Evolutionary conservation across 1,284 basidiomycete species (phyloP), one percentile per base, ranked within the genome.

Genomic region (Afroboletus lepidellus): DNA sequence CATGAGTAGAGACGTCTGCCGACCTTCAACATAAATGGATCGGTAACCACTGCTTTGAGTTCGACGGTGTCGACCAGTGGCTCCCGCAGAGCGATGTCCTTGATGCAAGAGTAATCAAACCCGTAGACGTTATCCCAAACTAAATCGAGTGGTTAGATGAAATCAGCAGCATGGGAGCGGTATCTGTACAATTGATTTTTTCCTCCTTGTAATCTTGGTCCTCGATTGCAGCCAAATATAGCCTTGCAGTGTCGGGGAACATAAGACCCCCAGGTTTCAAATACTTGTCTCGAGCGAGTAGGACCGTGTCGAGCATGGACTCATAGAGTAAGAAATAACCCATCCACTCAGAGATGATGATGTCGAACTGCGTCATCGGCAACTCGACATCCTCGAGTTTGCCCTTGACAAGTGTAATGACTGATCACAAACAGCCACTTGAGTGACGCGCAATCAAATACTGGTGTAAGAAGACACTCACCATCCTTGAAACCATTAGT

Each of bases 111-210:
- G 75, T 94, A 99, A 75, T 99, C 94, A 72, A 99, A 99, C 39
- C 97, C 97, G 72, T 99, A 99, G 27, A 99, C 97, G 65, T 98
- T 96, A 70, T 98, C 95, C 97, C 97, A 99, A 80, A 98, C 94
- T 96, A 63, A 29, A 8, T 48, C 27, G 13, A 24, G 43, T 33
- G n/a, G 33, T 60, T 37, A 41, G 39, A 43, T 38, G 27, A 39
- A 30, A 50, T 29, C 24, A 47, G 53, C 29, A 25, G 45, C 13
- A 47, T 30, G 8, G 23, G 48, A 16, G 15, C 23, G 23, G 9
- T 6, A 49, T 43, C 52, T 43, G 46, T n/a, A 95, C 94, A 98
- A 73, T 94, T 94, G 69, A 99, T 99, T 76, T 99, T 99, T 74
- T 99, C 96, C 62, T 99, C 95, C 74, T 99, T 99, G 83, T 99